These are phyloP conservation scores for Condylostoma magnum DNA, from an alignment of 169 alveolate species.

Conservation along the genomic window DNA sequence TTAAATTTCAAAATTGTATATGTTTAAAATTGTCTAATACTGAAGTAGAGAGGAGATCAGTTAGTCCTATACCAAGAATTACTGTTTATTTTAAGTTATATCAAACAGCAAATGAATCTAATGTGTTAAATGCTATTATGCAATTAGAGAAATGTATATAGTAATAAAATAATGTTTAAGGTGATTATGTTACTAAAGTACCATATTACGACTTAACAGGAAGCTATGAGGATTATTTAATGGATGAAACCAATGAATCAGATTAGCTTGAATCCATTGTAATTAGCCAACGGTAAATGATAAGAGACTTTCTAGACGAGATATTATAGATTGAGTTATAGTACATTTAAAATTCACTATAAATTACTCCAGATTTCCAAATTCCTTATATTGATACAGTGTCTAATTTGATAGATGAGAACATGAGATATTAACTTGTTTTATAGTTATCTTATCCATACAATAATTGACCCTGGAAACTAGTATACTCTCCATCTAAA, in stretches of 20 bases:
- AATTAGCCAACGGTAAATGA: not conserved
- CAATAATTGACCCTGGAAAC: not conserved
- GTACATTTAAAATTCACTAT: too few relatives aligned
- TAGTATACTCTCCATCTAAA: not conserved
- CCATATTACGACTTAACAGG: not conserved
- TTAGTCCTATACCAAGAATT: too few relatives aligned
- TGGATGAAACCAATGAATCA: not conserved
- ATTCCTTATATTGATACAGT: not conserved
- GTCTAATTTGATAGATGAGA: not conserved
- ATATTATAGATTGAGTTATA: not conserved
- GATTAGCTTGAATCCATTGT: not conserved
- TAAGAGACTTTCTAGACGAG: not conserved
- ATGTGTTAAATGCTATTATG: too few relatives aligned
- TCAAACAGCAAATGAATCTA: too few relatives aligned
- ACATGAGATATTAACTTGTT: not conserved
- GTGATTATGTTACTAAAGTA: not conserved
- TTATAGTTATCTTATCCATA: not conserved
- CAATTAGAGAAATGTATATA: too few relatives aligned
- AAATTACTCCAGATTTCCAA: too few relatives aligned
- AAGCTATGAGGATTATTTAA: not conserved
- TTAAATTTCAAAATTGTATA: too few relatives aligned
- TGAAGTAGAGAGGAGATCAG: too few relatives aligned
- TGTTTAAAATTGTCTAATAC: too few relatives aligned
- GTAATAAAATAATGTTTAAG: too few relatives aligned
- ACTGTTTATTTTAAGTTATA: too few relatives aligned